Conservation (phyloP, 805 yeast genomes). For the Zygosaccharomyces lentus region DNA sequence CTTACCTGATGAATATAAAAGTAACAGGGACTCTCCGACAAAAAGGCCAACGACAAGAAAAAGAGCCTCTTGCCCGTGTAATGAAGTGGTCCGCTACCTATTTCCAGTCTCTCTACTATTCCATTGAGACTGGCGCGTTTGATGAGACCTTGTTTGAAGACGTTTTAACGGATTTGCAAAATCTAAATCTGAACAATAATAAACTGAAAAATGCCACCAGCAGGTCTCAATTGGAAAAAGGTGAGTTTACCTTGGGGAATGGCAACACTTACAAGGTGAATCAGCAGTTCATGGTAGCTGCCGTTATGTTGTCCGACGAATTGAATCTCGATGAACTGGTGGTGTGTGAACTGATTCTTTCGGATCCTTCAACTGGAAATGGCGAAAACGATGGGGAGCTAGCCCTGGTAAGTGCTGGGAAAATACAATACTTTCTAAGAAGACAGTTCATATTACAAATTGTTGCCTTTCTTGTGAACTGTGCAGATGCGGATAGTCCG, state of each 20-base stretch:
- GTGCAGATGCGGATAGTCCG: constrained; percentile 16
- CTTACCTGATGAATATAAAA: background rate
- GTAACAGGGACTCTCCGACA: background rate
- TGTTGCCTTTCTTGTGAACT: constrained; percentile 40
- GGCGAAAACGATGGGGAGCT: constrained; percentile 16
- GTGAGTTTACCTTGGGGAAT: constrained; percentile 47
- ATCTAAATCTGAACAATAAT: constrained; percentile 40
- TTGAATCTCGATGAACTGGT: constrained; percentile 72
- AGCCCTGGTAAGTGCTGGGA: constrained; percentile 55
- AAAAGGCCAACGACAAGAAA: background rate
- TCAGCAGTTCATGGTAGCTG: constrained; percentile 56
- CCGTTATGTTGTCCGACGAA: constrained; percentile 56
- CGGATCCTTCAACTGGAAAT: constrained; percentile 23
- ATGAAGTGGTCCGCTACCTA: constrained; percentile 30
- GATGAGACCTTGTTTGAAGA: constrained; percentile 26
- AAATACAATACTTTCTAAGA: constrained; percentile 63
- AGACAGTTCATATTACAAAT: constrained; percentile 71
- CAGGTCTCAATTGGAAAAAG: constrained; percentile 44
- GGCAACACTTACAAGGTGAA: constrained; percentile 51
- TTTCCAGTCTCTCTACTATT: constrained; percentile 45
- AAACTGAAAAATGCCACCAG: constrained; percentile 43
- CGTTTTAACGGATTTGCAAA: constrained; percentile 44
- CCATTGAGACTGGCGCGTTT: constrained; percentile 37
- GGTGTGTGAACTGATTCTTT: constrained; percentile 63
- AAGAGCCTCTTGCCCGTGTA: background rate